Base-by-base conservation (phyloP, 306 rosid genomes). In the Glycine latifolia region DNA sequence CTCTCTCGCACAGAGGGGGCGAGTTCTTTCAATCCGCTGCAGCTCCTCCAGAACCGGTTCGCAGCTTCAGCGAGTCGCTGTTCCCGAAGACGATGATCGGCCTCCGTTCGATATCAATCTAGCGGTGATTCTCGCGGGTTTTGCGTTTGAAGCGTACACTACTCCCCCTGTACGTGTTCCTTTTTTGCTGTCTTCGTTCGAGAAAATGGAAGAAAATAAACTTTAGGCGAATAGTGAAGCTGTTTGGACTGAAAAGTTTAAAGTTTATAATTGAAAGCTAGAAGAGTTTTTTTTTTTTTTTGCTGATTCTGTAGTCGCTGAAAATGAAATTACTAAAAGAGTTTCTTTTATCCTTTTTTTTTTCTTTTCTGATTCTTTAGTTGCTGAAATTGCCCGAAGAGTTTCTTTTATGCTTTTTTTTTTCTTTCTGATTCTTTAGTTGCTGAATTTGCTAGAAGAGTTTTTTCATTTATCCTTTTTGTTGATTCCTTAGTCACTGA, bases 51-150 rank as follows among this genome's bases (percentile, higher is more conserved):
- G 76, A 65, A 80, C 84, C 6, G 91, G 87, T 17, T 78, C 91
- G 11, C 83, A 83, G 80, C 59, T 92, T 50, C 89, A 77, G 26
- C 71, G 53, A 71, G 39, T 54, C 58, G 5, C 86, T 26, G 8
- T 56, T 48, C 82, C 77, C 55, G 88, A 90, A 37, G 85, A 83
- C 47, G 84, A 16, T 75, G 91, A 86, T 35, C 77, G 91, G 52
- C 95, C 95, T 76, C 89, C 89, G 0, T 95, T 95, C 52, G 98
- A 95, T 77, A 91, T 91, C 81, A 95, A 95, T 78, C 94, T 95
- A 48, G 98, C 97, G 0, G 97, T 95, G 12, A 84, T 95, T 87
- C 92, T 95, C 0, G 98, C 98, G 1, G 98, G 97, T 4, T 95
- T 92, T 66, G 95, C 98, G 1, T 95, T 95, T 73, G 98, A 95